Evolutionary conservation across 2,329 filamentous ascomycete genomes (phyloP).

Genomic region (Paecilomyces fulvus): DNA sequence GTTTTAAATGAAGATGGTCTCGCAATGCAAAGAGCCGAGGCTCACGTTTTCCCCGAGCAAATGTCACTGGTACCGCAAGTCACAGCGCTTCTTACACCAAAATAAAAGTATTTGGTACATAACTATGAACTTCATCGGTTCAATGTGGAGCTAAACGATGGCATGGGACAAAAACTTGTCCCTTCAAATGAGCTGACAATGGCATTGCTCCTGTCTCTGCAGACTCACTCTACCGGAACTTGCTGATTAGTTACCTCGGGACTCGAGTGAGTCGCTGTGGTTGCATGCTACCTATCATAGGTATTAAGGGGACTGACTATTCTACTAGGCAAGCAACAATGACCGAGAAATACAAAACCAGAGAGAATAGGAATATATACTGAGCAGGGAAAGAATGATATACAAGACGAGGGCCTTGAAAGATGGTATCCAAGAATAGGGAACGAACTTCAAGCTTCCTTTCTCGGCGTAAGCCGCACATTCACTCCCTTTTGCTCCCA

Average conservation of each 20-base stretch:
- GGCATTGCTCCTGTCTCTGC: neutral
- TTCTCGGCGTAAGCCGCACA: neutral
- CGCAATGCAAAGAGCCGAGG: neutral
- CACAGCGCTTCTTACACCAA: neutral
- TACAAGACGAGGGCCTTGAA: neutral
- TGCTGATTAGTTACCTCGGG: neutral
- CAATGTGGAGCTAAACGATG: neutral
- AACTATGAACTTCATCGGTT: neutral
- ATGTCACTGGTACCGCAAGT: neutral
- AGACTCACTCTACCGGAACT: neutral
- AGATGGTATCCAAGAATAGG: neutral
- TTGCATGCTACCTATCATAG: neutral
- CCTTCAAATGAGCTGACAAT: no score
- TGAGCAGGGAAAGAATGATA: neutral
- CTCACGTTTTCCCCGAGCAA: neutral
- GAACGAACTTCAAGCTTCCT: neutral
- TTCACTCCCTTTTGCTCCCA: constrained; percentile 11
- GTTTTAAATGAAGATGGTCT: neutral
- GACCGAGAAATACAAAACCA: neutral
- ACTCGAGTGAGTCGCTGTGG: neutral
- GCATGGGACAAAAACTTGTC: no score
- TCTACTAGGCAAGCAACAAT: neutral
- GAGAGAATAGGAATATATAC: neutral
- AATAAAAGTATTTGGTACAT: neutral
- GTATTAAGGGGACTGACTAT: neutral